A percentile compares a stretch with the other conserved stretches of the same genome.
These are phyloP conservation scores for Arabidopsis lyrata DNA, from an alignment of 441 rosid genomes.

Conservation along the genomic window DNA sequence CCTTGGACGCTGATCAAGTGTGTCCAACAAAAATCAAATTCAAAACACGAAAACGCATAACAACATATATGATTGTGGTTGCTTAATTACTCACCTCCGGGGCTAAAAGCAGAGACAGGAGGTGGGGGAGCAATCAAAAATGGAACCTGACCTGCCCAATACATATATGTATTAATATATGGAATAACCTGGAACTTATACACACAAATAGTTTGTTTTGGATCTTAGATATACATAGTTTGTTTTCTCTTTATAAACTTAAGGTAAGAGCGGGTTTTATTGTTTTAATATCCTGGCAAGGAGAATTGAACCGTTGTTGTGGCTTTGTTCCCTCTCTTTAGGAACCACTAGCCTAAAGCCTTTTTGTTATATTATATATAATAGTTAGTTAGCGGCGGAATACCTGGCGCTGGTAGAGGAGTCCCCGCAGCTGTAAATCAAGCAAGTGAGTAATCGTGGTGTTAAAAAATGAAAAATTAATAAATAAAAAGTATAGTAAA, in stretches of 20 bases:
- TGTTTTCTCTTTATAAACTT: too few relatives aligned
- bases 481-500: conserved; percentile 1
- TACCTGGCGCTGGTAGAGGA: conserved; percentile 76
- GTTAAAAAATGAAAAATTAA: not conserved
- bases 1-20: conserved; percentile 59
- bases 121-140: conserved; percentile 65
- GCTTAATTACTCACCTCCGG: conserved; percentile 53
- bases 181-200: not conserved
- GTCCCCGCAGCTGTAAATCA: conserved; percentile 68
- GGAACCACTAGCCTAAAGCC: too few relatives aligned
- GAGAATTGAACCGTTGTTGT: too few relatives aligned
- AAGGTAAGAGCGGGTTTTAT: too few relatives aligned
- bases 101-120: conserved; percentile 56
- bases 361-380: too few relatives aligned
- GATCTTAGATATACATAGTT: too few relatives aligned
- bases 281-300: too few relatives aligned
- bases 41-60: not conserved
- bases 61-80: not conserved
- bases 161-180: not conserved
- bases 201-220: not conserved
- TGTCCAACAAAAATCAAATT: not conserved
- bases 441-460: conserved; percentile 30
- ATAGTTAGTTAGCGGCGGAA: not conserved
- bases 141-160: conserved; percentile 65
- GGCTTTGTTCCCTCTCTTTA: too few relatives aligned